Conservation (phyloP, 2,329 filamentous ascomycete genomes). For the Claviceps citrina region DNA sequence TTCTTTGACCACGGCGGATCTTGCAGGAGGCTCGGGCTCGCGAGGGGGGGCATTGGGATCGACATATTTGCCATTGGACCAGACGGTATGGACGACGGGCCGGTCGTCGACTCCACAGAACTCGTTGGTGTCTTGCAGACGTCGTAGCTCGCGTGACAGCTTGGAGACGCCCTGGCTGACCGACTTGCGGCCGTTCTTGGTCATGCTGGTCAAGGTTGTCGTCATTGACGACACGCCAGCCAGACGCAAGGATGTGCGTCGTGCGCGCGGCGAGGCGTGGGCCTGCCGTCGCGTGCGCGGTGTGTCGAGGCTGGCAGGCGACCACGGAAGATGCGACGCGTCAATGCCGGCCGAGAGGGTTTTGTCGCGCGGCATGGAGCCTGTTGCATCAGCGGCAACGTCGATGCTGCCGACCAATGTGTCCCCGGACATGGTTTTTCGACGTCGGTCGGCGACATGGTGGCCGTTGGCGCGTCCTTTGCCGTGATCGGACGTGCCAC, state of each 20-base stretch:
- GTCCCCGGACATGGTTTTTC: slow-evolving; percentile 30
- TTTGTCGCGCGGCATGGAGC: slow-evolving; percentile 6
- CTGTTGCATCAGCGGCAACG: slow-evolving; percentile 9
- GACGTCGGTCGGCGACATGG: slow-evolving; percentile 26
- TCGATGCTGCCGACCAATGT: slow-evolving; percentile 16
- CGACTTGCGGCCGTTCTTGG: slow-evolving; percentile 44
- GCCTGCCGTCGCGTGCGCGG: slow-evolving; percentile 20
- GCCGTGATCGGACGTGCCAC: slow-evolving; percentile 45
- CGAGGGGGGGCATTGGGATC: slow-evolving; percentile 27
- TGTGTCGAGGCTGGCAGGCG: slow-evolving; percentile 21
- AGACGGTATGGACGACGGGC: slow-evolving; percentile 42
- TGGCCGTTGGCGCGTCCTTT: slow-evolving; percentile 39
- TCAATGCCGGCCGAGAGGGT: slow-evolving; percentile 19
- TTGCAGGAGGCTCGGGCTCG: slow-evolving; percentile 24
- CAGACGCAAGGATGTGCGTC: slow-evolving; percentile 28
- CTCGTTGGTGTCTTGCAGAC: slow-evolving; percentile 48
- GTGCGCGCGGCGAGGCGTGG: slow-evolving; percentile 16
- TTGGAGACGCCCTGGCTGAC: slow-evolving; percentile 32
- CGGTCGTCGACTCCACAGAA: slow-evolving; percentile 42
- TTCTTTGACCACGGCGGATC: slow-evolving; percentile 17
- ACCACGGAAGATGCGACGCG: slow-evolving; percentile 31
- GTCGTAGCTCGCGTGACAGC: slow-evolving; percentile 41
- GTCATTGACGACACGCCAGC: slow-evolving; percentile 25
- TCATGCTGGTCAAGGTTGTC: slow-evolving; percentile 35
- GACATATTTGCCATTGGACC: slow-evolving; percentile 50